A percentile compares a stretch with the other conserved stretches of the same genome.
These are phyloP conservation scores for Emiliania huxleyi DNA, from an alignment of 78 protist genomes.

Conservation along the genomic window DNA sequence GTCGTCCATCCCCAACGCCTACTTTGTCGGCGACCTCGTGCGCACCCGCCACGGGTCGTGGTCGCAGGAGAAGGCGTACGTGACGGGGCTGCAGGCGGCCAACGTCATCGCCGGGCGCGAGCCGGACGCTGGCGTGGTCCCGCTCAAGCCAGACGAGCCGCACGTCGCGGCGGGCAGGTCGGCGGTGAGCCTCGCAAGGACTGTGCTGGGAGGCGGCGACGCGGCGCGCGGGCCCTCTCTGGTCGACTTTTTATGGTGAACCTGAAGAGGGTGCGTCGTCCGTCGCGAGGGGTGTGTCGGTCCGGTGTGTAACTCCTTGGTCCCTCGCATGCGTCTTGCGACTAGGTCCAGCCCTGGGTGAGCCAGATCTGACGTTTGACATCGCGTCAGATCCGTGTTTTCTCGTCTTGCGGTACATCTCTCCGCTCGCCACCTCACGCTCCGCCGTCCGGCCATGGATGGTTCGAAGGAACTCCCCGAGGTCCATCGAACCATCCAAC, in stretches of 20 bases:
- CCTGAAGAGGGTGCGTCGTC: no score
- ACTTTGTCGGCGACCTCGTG: background rate
- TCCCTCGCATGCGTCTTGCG: no score
- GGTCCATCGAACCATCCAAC: no score
- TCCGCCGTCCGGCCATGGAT: no score
- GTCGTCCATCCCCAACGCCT: background rate
- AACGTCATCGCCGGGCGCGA: background rate
- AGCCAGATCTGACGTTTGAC: no score
- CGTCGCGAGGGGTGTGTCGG: no score
- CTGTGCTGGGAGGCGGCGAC: background rate
- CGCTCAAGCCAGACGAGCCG: background rate
- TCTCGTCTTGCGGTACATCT: no score
- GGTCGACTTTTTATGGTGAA: background rate
- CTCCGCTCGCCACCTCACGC: no score
- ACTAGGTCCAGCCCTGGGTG: no score
- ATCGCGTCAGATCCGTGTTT: no score
- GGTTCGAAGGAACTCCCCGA: no score
- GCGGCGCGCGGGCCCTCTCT: background rate
- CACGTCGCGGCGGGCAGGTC: background rate
- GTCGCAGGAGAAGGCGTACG: constrained; percentile 23
- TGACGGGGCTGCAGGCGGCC: background rate
- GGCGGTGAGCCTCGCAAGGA: background rate
- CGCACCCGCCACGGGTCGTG: constrained; percentile 7
- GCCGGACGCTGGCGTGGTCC: background rate
- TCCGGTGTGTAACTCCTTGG: no score